Conservation (phyloP, 495 filamentous ascomycete species). For the Daldinia concentrica region DNA sequence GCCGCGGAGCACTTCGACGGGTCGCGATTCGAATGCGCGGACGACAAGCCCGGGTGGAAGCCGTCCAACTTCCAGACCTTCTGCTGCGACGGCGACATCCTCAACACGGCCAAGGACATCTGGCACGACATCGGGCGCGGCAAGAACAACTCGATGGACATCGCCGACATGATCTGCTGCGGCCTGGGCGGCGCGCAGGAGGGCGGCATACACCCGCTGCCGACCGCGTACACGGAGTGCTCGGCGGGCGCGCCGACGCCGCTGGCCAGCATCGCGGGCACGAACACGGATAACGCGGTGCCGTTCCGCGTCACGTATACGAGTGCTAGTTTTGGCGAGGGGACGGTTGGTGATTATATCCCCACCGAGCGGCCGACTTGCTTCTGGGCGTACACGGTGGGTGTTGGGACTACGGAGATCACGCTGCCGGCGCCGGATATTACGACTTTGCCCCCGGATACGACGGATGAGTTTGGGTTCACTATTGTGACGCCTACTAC, state of each 20-base stretch:
- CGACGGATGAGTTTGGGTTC: slow-evolving; percentile 13
- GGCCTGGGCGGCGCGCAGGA: slow-evolving; percentile 9
- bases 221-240: slow-evolving; percentile 14
- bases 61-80: slow-evolving; percentile 35
- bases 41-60: background rate
- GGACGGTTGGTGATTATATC: slow-evolving; percentile 19
- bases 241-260: slow-evolving; percentile 25
- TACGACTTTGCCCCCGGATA: slow-evolving; percentile 7
- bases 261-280: slow-evolving; percentile 26
- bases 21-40: slow-evolving; percentile 18
- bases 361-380: slow-evolving; percentile 22
- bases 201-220: slow-evolving; percentile 4
- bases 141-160: slow-evolving; percentile 17
- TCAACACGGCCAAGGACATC: slow-evolving; percentile 23
- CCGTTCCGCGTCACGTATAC: slow-evolving; percentile 29
- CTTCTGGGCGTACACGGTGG: slow-evolving; percentile 29
- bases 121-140: background rate
- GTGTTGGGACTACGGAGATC: slow-evolving; percentile 8
- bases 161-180: slow-evolving; percentile 35
- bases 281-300: slow-evolving; percentile 30
- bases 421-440: slow-evolving; percentile 27
- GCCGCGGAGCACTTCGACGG: background rate
- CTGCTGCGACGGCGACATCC: slow-evolving; percentile 38
- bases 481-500: background rate
- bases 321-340: slow-evolving; percentile 20